These are phyloP conservation scores for Aspergillus flavus DNA, from an alignment of 2,329 filamentous ascomycete species.

Conservation along the genomic window DNA sequence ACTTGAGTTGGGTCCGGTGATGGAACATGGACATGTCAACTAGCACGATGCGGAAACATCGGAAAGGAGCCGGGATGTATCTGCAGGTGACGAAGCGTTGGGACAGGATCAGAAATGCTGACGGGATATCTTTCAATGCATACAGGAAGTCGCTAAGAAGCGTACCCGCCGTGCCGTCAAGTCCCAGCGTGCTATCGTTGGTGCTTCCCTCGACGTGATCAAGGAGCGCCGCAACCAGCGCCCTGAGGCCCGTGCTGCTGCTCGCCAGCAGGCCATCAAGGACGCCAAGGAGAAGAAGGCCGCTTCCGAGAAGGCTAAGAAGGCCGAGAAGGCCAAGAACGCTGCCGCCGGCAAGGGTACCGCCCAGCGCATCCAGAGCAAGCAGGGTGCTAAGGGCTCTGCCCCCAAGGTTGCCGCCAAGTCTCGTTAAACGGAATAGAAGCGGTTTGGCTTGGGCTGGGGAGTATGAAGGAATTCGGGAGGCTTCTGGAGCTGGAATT, in stretches of 20 bases:
- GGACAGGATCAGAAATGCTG: conserved; percentile 24
- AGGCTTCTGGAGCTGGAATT: conserved; percentile 32
- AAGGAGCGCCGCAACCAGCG: conserved; percentile 96
- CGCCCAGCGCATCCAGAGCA: conserved; percentile 80
- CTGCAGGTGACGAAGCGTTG: not conserved
- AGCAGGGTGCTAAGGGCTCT: conserved; percentile 95
- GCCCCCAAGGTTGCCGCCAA: conserved; percentile 82
- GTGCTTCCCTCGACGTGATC: conserved; percentile 99
- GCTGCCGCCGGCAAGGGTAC: conserved; percentile 77
- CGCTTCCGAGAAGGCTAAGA: conserved; percentile 86
- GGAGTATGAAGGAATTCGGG: conserved; percentile 26
- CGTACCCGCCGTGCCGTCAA: conserved; percentile 97
- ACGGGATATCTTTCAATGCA: conserved; percentile 31
- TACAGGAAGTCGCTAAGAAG: conserved; percentile 99
- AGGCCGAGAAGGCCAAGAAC: conserved; percentile 98
- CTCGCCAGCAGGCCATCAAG: conserved; percentile 88
- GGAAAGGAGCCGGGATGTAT: conserved; percentile 11
- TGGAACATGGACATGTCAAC: conserved; percentile 12
- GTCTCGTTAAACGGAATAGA: conserved; percentile 68
- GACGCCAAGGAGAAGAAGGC: conserved; percentile 99
- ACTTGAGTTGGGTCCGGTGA: not conserved
- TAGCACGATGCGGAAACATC: not conserved
- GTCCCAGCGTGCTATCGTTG: conserved; percentile 97
- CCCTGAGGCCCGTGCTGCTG: conserved; percentile 92
- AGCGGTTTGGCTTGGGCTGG: conserved; percentile 34